A percentile compares a stretch with the other conserved stretches of the same genome.
phyloP scores from a whole-genome alignment of 768 basidiomycete species.

The Mycena chlorophos region DNA sequence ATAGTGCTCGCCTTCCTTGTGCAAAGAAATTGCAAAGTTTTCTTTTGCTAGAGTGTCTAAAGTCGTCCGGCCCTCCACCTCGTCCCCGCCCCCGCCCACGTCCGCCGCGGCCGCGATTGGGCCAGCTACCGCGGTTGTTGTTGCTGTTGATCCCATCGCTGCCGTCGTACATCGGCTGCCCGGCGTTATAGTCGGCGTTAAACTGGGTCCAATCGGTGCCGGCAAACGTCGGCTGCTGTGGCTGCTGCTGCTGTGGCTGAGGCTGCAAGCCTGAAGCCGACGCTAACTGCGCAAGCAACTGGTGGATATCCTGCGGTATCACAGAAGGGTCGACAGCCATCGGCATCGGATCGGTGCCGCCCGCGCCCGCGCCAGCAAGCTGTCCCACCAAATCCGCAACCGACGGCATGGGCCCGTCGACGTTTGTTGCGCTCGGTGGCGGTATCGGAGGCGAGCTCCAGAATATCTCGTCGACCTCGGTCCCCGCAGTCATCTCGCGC shows the following conservation, averaged over 20 bases:
- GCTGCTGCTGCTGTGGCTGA: conserved; percentile 29
- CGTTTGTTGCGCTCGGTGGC: conserved; percentile 11
- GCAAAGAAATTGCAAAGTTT: conserved; percentile 89
- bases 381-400: conserved; percentile 72
- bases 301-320: conserved; percentile 2
- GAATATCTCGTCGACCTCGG: conserved; percentile 65
- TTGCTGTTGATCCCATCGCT: conserved; percentile 46
- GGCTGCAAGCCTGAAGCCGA: conserved; percentile 24
- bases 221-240: conserved; percentile 43
- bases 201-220: conserved; percentile 38
- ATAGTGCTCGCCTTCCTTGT: conserved; percentile 86
- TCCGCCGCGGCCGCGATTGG: conserved; percentile 49
- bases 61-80: conserved; percentile 59
- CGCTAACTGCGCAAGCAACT: conserved; percentile 33
- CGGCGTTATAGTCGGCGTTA: conserved; percentile 48
- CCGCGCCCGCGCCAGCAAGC: conserved; percentile 45
- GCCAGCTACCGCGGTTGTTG: conserved; percentile 47
- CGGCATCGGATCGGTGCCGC: conserved; percentile 35
- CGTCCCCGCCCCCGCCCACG: conserved; percentile 62
- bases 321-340: conserved; percentile 34
- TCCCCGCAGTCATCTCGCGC: conserved; percentile 67
- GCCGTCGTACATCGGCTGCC: conserved; percentile 39
- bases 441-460: conserved; percentile 50
- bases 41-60: conserved; percentile 75
- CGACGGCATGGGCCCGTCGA: conserved; percentile 39